A percentile compares a stretch with the other conserved stretches of the same genome.
Evolutionary conservation across 805 yeast genomes (phyloP).

Genomic region (Candida dajiaensis): DNA sequence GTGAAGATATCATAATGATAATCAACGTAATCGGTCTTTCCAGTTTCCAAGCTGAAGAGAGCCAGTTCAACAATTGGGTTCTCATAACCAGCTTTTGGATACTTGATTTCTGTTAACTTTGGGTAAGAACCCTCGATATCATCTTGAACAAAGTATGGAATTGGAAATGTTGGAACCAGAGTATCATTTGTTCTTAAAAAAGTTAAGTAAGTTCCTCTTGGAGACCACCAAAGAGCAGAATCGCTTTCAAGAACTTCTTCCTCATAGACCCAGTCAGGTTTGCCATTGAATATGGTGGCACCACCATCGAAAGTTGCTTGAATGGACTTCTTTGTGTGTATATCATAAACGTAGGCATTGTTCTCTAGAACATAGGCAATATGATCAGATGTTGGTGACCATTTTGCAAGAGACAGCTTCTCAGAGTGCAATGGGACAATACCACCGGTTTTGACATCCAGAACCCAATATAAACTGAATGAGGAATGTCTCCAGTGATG

Average conservation of each 20-base stretch:
- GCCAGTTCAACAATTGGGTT: conserved; percentile 63
- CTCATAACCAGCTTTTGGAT: conserved; percentile 78
- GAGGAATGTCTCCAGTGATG: conserved; percentile 55
- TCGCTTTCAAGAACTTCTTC: conserved; percentile 78
- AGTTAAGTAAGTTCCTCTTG: conserved; percentile 57
- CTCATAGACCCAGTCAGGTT: conserved; percentile 93
- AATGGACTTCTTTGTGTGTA: conserved; percentile 22
- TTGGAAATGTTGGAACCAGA: conserved; percentile 61
- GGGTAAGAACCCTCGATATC: conserved; percentile 51
- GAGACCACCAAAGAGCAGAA: conserved; percentile 85
- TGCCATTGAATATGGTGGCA: conserved; percentile 69
- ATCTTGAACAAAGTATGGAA: conserved; percentile 67
- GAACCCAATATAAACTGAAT: conserved; percentile 37
- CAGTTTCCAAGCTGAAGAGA: conserved; percentile 33
- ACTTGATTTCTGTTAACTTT: conserved; percentile 53
- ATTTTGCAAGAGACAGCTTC: conserved; percentile 44
- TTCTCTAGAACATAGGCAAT: conserved; percentile 65
- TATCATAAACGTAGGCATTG: conserved; percentile 56
- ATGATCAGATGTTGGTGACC: conserved; percentile 68
- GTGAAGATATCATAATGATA: conserved; percentile 44
- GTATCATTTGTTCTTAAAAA: conserved; percentile 70
- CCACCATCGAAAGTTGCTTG: conserved; percentile 67
- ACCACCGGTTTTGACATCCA: conserved; percentile 25
- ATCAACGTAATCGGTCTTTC: conserved; percentile 33
- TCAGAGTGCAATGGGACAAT: conserved; percentile 25